Conservation (phyloP, 2,329 filamentous ascomycete genomes). For the Penicillium freii region DNA sequence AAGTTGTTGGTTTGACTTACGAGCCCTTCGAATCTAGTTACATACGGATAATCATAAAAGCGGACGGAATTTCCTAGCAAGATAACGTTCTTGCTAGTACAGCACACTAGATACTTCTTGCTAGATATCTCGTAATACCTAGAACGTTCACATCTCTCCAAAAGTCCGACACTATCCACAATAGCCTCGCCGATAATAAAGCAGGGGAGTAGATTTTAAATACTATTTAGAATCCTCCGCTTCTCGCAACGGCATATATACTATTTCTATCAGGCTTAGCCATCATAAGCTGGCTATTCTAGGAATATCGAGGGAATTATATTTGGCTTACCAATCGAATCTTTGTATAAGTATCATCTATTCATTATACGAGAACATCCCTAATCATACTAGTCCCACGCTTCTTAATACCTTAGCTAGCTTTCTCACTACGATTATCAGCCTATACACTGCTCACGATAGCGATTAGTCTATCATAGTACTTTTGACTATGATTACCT, state of each 20-base stretch:
- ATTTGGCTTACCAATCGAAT: conserved; percentile 56
- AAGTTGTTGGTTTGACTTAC: not conserved
- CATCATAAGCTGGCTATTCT: conserved; percentile 47
- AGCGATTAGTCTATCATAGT: conserved; percentile 48
- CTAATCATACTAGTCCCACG: conserved; percentile 26
- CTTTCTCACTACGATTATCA: conserved; percentile 50
- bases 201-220: conserved; percentile 32
- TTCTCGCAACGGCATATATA: conserved; percentile 46
- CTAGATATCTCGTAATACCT: conserved; percentile 45
- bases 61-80: conserved; percentile 47
- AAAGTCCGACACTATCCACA: conserved; percentile 28
- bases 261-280: conserved; percentile 44
- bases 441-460: conserved; percentile 50
- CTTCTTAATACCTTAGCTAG: conserved; percentile 52
- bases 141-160: not conserved
- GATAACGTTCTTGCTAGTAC: conserved; percentile 51
- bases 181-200: conserved; percentile 27
- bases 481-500: conserved; percentile 39
- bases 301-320: conserved; percentile 50
- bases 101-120: conserved; percentile 52
- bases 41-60: conserved; percentile 48
- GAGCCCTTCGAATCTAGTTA: conserved; percentile 26
- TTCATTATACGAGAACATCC: not conserved
- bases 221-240: conserved; percentile 37
- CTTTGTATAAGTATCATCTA: conserved; percentile 41